Evolutionary conservation across 2,329 filamentous ascomycete genomes (phyloP).

Genomic region (Aquanectria penicillioides): DNA sequence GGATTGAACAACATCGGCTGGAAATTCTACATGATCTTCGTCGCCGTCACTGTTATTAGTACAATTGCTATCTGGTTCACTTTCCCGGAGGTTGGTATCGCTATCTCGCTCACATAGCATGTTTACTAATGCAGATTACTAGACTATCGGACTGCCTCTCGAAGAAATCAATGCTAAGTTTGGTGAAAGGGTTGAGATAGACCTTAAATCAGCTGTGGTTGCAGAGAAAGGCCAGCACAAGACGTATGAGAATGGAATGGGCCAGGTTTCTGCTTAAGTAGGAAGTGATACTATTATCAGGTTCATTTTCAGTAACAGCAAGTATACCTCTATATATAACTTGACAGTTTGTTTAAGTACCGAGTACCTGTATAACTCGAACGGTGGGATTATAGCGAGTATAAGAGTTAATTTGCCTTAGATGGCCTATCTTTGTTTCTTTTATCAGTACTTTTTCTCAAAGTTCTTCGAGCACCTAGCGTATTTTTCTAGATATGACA

Average conservation of each 20-base stretch:
- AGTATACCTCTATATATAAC: too few relatives aligned
- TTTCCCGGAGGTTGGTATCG: constrained; percentile 27
- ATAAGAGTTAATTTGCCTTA: too few relatives aligned
- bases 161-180: constrained; percentile 32
- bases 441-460: too few relatives aligned
- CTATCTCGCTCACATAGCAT: background rate
- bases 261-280: background rate
- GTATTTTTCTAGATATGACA: too few relatives aligned
- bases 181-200: constrained; percentile 26
- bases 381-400: too few relatives aligned
- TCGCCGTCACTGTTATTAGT: constrained; percentile 25
- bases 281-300: too few relatives aligned
- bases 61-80: constrained; percentile 41
- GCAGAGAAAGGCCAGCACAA: constrained; percentile 14
- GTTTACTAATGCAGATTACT: background rate
- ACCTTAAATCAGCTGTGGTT: constrained; percentile 24
- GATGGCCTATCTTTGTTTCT: too few relatives aligned
- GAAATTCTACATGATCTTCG: constrained; percentile 39
- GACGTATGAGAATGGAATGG: background rate
- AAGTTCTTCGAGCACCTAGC: too few relatives aligned
- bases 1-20: constrained; percentile 34
- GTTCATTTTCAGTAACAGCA: too few relatives aligned
- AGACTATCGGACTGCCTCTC: constrained; percentile 25
- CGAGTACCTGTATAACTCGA: too few relatives aligned
- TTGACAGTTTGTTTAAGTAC: too few relatives aligned